Evolutionary conservation across 164 flowering plant species (phyloP).

Genomic region (Stephania japonica): DNA sequence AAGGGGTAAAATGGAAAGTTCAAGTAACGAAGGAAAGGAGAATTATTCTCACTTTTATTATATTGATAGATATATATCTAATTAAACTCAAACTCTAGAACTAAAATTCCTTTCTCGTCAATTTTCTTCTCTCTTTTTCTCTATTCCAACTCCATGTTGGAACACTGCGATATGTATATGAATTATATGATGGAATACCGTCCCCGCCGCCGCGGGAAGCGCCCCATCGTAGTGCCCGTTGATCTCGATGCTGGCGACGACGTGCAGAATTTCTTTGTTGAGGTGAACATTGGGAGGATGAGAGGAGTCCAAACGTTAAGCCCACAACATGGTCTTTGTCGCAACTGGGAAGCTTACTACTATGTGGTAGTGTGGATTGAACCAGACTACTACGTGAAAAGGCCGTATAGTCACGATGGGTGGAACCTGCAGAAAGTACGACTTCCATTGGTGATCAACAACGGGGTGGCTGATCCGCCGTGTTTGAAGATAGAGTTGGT

Average conservation of each 20-base stretch:
- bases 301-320: background rate
- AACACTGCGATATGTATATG: no score
- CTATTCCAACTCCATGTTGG: no score
- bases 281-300: background rate
- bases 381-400: background rate
- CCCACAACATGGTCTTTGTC: background rate
- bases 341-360: background rate
- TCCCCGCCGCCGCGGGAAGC: no score
- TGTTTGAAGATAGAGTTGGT: background rate
- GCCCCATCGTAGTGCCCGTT: no score
- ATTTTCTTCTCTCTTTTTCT: no score
- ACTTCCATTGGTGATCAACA: background rate
- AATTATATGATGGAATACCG: no score
- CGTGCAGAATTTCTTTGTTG: background rate
- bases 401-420: background rate
- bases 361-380: background rate
- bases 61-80: no score
- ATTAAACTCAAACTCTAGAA: no score
- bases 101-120: no score
- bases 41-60: no score
- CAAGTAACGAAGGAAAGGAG: no score
- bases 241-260: background rate
- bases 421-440: background rate
- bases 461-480: background rate
- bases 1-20: no score